phyloP scores from a whole-genome alignment of 1,284 basidiomycete genomes.

The Puccinia hordei region DNA sequence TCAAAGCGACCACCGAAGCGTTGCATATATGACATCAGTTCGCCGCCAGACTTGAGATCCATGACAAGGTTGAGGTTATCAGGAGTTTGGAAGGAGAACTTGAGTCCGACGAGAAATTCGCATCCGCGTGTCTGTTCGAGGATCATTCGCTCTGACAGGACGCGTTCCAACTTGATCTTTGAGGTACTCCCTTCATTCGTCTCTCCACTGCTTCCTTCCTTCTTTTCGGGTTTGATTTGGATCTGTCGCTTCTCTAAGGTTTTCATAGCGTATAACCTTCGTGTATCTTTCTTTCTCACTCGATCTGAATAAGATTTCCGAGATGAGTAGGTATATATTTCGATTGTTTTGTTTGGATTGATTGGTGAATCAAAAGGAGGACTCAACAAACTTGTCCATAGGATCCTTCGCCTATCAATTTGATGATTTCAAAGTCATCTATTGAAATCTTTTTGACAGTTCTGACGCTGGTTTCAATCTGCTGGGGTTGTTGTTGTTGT shows the following conservation, averaged over 20 bases:
- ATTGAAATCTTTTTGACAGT: constrained; percentile 55
- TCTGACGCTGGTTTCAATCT: constrained; percentile 4
- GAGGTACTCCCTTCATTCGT: constrained; percentile 55
- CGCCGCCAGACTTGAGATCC: constrained; percentile 62
- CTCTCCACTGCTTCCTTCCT: constrained; percentile 33
- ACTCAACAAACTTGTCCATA: constrained; percentile 60
- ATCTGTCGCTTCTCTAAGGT: constrained; percentile 61
- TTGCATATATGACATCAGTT: constrained; percentile 60
- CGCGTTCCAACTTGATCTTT: constrained; percentile 57
- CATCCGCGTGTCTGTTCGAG: constrained; percentile 60
- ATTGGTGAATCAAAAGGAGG: background rate
- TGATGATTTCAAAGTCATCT: constrained; percentile 61
- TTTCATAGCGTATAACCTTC: constrained; percentile 61
- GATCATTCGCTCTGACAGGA: constrained; percentile 61
- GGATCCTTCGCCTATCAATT: constrained; percentile 61
- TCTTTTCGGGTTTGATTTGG: background rate
- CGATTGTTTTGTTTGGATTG: background rate
- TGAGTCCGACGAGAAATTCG: constrained; percentile 61
- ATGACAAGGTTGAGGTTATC: constrained; percentile 61
- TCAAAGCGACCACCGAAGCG: constrained; percentile 56
- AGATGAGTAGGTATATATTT: background rate
- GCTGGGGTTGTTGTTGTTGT: constrained; percentile 50
- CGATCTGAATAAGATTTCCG: constrained; percentile 54
- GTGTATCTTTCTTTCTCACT: constrained; percentile 61
- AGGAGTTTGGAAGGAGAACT: constrained; percentile 60